Percentiles rank a stretch among this genome's conserved stretches.
phyloP scores from a whole-genome alignment of 2,329 filamentous ascomycete genomes.

The Camillea tinctor region DNA sequence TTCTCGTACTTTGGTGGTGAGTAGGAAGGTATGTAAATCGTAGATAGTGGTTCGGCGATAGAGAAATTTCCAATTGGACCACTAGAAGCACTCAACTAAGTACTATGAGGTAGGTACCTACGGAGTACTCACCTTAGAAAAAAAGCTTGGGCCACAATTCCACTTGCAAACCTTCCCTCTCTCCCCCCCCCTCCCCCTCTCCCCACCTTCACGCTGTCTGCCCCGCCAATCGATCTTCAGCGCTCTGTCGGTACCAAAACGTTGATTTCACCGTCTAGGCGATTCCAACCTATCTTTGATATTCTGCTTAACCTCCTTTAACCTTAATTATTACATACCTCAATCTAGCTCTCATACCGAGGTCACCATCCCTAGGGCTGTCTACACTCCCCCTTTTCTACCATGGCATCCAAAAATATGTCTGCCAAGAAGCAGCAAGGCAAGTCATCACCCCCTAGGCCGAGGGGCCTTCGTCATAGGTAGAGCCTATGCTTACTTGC shows the following conservation, averaged over 20 bases:
- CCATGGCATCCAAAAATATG: conserved; percentile 51
- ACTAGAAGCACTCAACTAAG: too few relatives aligned
- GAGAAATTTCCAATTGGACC: background rate
- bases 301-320: conserved; percentile 4
- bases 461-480: background rate
- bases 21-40: too few relatives aligned
- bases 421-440: conserved; percentile 74
- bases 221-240: conserved; percentile 23
- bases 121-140: background rate
- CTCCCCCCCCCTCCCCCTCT: background rate
- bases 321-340: too few relatives aligned
- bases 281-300: conserved; percentile 3
- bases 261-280: background rate
- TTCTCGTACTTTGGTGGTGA: too few relatives aligned
- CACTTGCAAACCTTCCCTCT: background rate
- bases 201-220: conserved; percentile 1
- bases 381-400: background rate
- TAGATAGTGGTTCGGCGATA: background rate
- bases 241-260: background rate
- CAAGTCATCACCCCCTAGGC: conserved; percentile 31
- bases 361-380: background rate
- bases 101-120: conserved; percentile 1
- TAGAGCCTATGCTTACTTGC: conserved; percentile 16
- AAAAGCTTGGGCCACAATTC: conserved; percentile 28
- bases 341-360: background rate